Percentiles rank a stretch among this genome's conserved stretches.
phyloP scores from a whole-genome alignment of 345 rosid species.

The Murraya paniculata region DNA sequence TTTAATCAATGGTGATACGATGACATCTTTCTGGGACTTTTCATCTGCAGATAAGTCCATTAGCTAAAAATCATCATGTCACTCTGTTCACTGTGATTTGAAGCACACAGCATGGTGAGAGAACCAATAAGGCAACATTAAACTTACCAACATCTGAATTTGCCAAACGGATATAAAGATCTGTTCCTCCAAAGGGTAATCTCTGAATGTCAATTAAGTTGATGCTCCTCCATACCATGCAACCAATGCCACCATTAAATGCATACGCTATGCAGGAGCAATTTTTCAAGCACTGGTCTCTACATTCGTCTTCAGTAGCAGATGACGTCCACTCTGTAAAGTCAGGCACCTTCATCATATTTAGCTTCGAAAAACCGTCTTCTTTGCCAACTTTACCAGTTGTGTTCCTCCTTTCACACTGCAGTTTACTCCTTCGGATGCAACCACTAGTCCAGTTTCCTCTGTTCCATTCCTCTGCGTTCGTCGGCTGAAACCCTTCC shows the following conservation, averaged over 20 bases:
- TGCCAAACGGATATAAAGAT: constrained; percentile 17
- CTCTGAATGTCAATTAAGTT: constrained; percentile 39
- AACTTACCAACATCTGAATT: constrained; percentile 29
- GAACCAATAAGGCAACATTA: neutral
- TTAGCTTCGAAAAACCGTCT: constrained; percentile 43
- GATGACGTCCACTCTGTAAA: constrained; percentile 17
- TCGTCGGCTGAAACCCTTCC: constrained; percentile 47
- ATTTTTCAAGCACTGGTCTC: constrained; percentile 33
- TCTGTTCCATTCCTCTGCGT: constrained; percentile 37
- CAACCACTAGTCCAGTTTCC: constrained; percentile 56
- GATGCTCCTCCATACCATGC: constrained; percentile 48
- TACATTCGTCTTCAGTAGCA: constrained; percentile 26
- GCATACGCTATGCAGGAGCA: constrained; percentile 30
- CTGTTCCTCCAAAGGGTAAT: constrained; percentile 28
- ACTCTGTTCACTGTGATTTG: neutral
- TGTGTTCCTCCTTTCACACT: constrained; percentile 29
- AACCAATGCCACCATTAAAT: constrained; percentile 31
- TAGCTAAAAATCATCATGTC: neutral
- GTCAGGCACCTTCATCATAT: constrained; percentile 43
- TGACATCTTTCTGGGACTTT: neutral
- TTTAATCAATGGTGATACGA: neutral
- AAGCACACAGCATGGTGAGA: neutral
- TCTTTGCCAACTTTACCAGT: constrained; percentile 21
- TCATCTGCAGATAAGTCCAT: constrained; percentile 7
- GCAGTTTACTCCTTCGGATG: constrained; percentile 29